A percentile compares a stretch with the other conserved stretches of the same genome.
phyloP scores from a whole-genome alignment of 164 flowering plant species.

The Litsea cubeba region DNA sequence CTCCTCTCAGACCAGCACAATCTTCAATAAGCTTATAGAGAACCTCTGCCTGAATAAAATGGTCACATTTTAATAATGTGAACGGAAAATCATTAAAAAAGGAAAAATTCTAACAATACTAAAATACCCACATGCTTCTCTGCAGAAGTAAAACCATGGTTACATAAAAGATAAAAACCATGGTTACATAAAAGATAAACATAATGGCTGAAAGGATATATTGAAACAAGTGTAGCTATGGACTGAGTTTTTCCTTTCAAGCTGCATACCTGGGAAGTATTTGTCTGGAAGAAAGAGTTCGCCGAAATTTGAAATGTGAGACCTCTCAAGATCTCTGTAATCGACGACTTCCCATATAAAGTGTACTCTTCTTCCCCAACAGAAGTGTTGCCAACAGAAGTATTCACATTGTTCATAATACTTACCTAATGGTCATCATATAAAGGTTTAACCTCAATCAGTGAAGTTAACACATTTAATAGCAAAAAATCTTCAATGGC shows the following conservation, averaged over 20 bases:
- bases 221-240: background rate
- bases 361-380: slow-evolving; percentile 83
- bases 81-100: background rate
- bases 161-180: background rate
- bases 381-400: slow-evolving; percentile 89
- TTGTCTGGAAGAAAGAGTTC: slow-evolving; percentile 98
- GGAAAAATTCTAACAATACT: background rate
- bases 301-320: slow-evolving; percentile 91
- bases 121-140: background rate
- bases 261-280: slow-evolving; percentile 71
- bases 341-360: slow-evolving; percentile 72
- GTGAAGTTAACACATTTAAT: background rate
- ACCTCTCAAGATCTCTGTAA: slow-evolving; percentile 79
- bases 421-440: slow-evolving; percentile 52
- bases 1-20: slow-evolving; percentile 79
- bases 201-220: background rate
- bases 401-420: slow-evolving; percentile 84
- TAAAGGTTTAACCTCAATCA: slow-evolving; percentile 1
- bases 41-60: slow-evolving; percentile 76
- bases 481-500: background rate
- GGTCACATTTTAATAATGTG: background rate
- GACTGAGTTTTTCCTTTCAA: background rate
- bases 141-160: background rate
- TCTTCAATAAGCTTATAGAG: slow-evolving; percentile 85
- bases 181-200: background rate